phyloP scores from a whole-genome alignment of 2,329 filamentous ascomycete species.

The Aspergillus fumigatus region DNA sequence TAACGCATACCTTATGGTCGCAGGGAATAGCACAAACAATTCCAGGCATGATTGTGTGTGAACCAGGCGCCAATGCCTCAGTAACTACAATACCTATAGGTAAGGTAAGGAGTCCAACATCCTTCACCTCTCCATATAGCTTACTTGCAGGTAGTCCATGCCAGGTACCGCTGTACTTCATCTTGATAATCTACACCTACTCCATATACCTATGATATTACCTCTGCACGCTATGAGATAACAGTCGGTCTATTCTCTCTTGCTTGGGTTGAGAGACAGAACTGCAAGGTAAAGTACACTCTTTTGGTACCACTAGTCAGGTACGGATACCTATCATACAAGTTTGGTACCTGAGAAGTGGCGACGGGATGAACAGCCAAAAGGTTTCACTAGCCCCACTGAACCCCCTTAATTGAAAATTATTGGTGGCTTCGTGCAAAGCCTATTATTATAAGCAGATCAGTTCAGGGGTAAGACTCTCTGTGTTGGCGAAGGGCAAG shows the following conservation, averaged over 20 bases:
- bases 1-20: not conserved
- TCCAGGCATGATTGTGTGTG: not conserved
- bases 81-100: not conserved
- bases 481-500: not conserved
- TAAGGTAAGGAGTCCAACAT: not conserved
- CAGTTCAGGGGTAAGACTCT: not conserved
- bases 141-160: not conserved
- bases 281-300: not conserved
- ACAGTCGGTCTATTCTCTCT: too few relatives aligned
- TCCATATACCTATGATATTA: not conserved
- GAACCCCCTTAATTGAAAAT: not conserved
- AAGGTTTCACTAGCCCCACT: not conserved
- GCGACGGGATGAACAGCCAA: not conserved
- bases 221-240: too few relatives aligned
- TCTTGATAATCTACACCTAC: not conserved
- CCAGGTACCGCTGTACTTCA: not conserved
- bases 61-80: too few relatives aligned
- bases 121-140: not conserved
- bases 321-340: not conserved
- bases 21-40: not conserved
- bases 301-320: not conserved
- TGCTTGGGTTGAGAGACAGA: not conserved
- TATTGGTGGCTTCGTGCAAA: not conserved
- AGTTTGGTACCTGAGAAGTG: not conserved
- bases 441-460: not conserved